Conservation (phyloP, 345 rosid genomes). For the Sapria himalayana region DNA sequence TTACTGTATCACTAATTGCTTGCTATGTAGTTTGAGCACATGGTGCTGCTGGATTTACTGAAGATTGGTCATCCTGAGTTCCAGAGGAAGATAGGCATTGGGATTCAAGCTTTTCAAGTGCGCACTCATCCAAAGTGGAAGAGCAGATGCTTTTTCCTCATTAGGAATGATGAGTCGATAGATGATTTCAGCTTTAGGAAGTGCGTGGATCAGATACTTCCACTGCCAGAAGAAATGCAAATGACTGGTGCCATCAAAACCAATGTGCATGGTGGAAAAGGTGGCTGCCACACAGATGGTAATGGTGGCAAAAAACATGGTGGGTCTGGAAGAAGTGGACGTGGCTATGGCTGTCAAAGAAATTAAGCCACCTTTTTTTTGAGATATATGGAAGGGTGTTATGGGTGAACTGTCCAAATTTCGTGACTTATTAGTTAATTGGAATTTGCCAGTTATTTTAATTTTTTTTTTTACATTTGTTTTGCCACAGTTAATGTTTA, state of each 20-base stretch:
- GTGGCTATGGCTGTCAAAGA: no score
- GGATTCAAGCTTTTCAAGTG: conserved; percentile 55
- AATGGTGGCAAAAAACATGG: conserved; percentile 12
- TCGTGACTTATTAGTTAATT: no score
- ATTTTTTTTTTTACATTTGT: no score
- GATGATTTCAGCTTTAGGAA: conserved; percentile 97
- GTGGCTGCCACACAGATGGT: conserved; percentile 28
- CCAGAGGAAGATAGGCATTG: conserved; percentile 56
- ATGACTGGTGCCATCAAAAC: conserved; percentile 20
- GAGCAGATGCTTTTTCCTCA: conserved; percentile 61
- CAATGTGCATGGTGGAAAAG: conserved; percentile 31
- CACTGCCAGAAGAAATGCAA: conserved; percentile 78
- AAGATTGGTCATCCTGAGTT: conserved; percentile 72
- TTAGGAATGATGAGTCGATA: conserved; percentile 44
- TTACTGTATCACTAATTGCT: not conserved
- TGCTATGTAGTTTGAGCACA: conserved; percentile 45
- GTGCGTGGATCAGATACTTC: conserved; percentile 74
- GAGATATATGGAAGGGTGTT: no score
- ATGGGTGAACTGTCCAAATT: no score
- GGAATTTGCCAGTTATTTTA: no score
- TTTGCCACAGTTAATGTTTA: no score
- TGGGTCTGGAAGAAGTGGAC: conserved; percentile 33
- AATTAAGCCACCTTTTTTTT: no score
- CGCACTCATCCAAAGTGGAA: conserved; percentile 53
- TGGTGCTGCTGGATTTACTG: conserved; percentile 54